Conservation (phyloP, 2,329 filamentous ascomycete species). For the Trichoderma endophyticum region DNA sequence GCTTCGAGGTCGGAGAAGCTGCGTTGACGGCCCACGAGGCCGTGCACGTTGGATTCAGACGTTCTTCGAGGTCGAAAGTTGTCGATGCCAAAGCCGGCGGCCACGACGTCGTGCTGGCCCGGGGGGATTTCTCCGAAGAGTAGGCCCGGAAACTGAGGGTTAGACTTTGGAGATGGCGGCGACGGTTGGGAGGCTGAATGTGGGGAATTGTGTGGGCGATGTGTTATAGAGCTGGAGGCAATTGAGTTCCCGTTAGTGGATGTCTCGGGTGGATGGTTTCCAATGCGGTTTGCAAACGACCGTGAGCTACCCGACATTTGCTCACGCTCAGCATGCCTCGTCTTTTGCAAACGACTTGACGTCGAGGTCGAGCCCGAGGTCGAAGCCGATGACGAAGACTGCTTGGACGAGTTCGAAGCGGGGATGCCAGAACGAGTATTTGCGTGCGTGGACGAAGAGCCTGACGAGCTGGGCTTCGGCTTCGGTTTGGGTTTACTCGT, state of each 20-base stretch:
- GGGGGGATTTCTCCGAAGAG: slow-evolving; percentile 73
- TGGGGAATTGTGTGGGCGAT: slow-evolving; percentile 32
- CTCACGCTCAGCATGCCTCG: slow-evolving; percentile 48
- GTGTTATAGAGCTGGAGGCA: slow-evolving; percentile 36
- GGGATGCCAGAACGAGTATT: slow-evolving; percentile 33
- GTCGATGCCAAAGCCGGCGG: slow-evolving; percentile 61
- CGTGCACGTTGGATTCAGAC: slow-evolving; percentile 67
- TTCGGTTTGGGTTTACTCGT: slow-evolving; percentile 24
- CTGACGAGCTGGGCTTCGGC: slow-evolving; percentile 25
- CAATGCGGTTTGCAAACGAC: slow-evolving; percentile 53
- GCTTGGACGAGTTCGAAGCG: slow-evolving; percentile 25
- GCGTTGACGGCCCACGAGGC: slow-evolving; percentile 48
- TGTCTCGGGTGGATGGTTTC: slow-evolving; percentile 5
- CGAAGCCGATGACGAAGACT: slow-evolving; percentile 19
- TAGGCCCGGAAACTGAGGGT: slow-evolving; percentile 47
- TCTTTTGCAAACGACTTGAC: slow-evolving; percentile 41
- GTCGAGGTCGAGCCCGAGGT: slow-evolving; percentile 23
- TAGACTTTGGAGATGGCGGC: slow-evolving; percentile 34
- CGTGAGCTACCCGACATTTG: slow-evolving; percentile 52
- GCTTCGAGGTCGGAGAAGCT: slow-evolving; percentile 55
- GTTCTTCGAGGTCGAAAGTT: slow-evolving; percentile 55
- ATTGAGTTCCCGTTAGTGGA: slow-evolving; percentile 33
- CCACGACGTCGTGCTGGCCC: slow-evolving; percentile 51
- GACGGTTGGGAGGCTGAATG: slow-evolving; percentile 34
- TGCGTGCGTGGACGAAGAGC: slow-evolving; percentile 36